A percentile compares a stretch with the other conserved stretches of the same genome.
These are phyloP conservation scores for Sherardia arvensis DNA, from an alignment of 257 asterid genomes.

Conservation along the genomic window DNA sequence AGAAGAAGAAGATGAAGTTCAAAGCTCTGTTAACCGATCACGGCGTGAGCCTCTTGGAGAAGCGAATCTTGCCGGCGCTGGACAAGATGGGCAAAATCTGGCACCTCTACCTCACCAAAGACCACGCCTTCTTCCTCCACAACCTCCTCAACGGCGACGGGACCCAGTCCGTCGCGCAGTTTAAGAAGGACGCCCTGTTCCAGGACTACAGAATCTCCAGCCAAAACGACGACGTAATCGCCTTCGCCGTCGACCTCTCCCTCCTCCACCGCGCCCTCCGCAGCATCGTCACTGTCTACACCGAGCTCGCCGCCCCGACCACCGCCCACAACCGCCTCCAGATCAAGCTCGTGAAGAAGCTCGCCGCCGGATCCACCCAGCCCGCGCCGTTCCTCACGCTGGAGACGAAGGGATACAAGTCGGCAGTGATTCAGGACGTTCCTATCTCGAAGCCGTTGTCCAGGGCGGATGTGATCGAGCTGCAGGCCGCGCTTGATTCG, in stretches of 20 bases:
- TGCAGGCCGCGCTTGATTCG: slow-evolving; percentile 52
- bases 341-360: slow-evolving; percentile 69
- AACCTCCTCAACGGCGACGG: slow-evolving; percentile 85
- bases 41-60: slow-evolving; percentile 76
- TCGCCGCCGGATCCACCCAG: slow-evolving; percentile 61
- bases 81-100: slow-evolving; percentile 76
- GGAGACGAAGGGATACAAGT: slow-evolving; percentile 66
- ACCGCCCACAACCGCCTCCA: slow-evolving; percentile 32
- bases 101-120: slow-evolving; percentile 64
- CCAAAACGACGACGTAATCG: slow-evolving; percentile 61
- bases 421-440: slow-evolving; percentile 93
- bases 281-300: slow-evolving; percentile 60
- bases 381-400: slow-evolving; percentile 67
- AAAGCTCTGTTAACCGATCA: slow-evolving; percentile 70
- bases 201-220: slow-evolving; percentile 64
- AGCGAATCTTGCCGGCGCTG: slow-evolving; percentile 69
- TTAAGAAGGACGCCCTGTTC: slow-evolving; percentile 56
- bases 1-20: slow-evolving; percentile 45
- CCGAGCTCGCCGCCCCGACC: slow-evolving; percentile 20
- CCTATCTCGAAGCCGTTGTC: slow-evolving; percentile 84
- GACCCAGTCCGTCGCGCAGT: slow-evolving; percentile 78
- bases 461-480: slow-evolving; percentile 58
- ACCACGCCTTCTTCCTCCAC: slow-evolving; percentile 85
- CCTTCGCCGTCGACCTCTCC: slow-evolving; percentile 70
- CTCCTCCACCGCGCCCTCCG: slow-evolving; percentile 96